Percentiles rank a stretch among this genome's conserved stretches.
Evolutionary conservation across 768 basidiomycete species (phyloP).

Genomic region (Lactarius hengduanensis): DNA sequence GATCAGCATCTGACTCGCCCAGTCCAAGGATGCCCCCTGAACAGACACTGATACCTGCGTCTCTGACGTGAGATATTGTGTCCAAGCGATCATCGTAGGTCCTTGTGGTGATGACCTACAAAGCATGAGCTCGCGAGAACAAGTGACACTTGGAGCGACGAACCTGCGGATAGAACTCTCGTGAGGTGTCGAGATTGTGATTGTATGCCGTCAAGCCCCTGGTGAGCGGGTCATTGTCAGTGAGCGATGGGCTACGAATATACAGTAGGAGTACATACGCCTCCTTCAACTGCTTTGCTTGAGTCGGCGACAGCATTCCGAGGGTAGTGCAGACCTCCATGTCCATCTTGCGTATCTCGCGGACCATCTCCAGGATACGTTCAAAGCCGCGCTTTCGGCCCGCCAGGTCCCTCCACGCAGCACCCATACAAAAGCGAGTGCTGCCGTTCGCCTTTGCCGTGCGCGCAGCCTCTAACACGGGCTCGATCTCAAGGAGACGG

Average conservation of each 20-base stretch:
- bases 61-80: constrained; percentile 87
- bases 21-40: constrained; percentile 95
- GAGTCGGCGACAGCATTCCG: constrained; percentile 93
- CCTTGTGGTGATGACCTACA: constrained; percentile 86
- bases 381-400: constrained; percentile 94
- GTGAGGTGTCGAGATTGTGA: constrained; percentile 97
- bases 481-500: constrained; percentile 81
- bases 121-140: constrained; percentile 5
- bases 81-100: constrained; percentile 91
- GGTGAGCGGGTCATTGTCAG: constrained; percentile 4
- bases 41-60: constrained; percentile 96
- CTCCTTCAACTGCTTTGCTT: constrained; percentile 88
- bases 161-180: constrained; percentile 94
- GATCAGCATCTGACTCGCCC: constrained; percentile 86
- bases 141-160: constrained; percentile 24
- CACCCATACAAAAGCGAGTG: constrained; percentile 98
- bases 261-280: constrained; percentile 53
- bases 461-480: constrained; percentile 88
- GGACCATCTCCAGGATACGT: constrained; percentile 89
- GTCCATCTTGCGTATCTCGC: constrained; percentile 86
- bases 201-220: constrained; percentile 97
- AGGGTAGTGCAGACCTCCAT: constrained; percentile 99
- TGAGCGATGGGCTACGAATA: constrained; percentile 2
- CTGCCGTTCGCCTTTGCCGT: constrained; percentile 96
- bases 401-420: constrained; percentile 94